Evolutionary conservation across 2,329 filamentous ascomycete genomes (phyloP).

Genomic region (Lecanicillium sp.): DNA sequence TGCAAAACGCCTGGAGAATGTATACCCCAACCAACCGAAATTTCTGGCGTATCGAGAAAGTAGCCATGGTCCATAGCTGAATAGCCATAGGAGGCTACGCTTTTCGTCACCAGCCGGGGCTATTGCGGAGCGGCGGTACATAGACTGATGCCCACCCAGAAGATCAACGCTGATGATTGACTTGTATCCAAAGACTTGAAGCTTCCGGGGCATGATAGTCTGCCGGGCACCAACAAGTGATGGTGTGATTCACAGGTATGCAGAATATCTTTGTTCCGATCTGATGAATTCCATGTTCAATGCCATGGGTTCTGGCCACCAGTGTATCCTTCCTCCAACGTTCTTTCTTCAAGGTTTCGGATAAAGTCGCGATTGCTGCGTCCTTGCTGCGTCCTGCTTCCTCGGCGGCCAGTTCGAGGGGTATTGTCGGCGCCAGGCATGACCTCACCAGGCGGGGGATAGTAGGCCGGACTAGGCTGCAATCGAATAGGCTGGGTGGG

Average conservation of each 20-base stretch:
- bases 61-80: too few relatives aligned
- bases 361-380: slow-evolving; percentile 81
- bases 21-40: too few relatives aligned
- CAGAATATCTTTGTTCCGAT: neutral
- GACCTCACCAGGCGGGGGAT: slow-evolving; percentile 84
- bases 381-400: slow-evolving; percentile 61
- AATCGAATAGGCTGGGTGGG: slow-evolving; percentile 89
- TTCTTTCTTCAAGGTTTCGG: slow-evolving; percentile 87
- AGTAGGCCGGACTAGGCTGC: slow-evolving; percentile 95
- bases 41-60: too few relatives aligned
- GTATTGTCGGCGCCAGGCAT: slow-evolving; percentile 59
- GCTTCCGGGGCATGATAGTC: neutral
- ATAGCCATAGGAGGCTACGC: too few relatives aligned
- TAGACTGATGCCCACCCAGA: neutral
- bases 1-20: too few relatives aligned
- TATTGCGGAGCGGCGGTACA: too few relatives aligned
- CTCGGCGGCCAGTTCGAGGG: slow-evolving; percentile 58
- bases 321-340: slow-evolving; percentile 88
- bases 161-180: too few relatives aligned
- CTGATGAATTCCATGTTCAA: too few relatives aligned
- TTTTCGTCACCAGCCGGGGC: too few relatives aligned
- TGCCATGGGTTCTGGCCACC: slow-evolving; percentile 58
- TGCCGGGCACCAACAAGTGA: too few relatives aligned
- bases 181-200: slow-evolving; percentile 8
- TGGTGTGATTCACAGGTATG: neutral